Evolutionary conservation across 148 eudicot species (phyloP).

Genomic region (Chenopodium berlandieri): DNA sequence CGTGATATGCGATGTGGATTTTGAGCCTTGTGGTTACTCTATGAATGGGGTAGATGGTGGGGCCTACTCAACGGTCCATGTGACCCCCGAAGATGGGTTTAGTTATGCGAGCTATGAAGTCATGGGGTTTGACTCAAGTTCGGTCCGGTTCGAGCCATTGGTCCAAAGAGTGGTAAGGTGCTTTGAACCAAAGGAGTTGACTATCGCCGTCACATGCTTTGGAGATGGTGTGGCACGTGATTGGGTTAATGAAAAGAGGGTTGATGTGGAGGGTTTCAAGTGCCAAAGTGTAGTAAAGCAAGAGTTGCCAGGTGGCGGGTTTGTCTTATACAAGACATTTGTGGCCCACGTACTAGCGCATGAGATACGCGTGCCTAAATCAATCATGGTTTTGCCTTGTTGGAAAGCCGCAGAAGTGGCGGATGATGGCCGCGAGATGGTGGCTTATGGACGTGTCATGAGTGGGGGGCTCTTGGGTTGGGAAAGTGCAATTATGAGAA

Average conservation of each 20-base stretch:
- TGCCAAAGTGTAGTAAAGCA: conserved; percentile 29
- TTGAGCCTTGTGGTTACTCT: conserved; percentile 61
- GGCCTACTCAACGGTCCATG: conserved; percentile 52
- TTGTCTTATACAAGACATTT: conserved; percentile 30
- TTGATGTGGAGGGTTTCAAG: conserved; percentile 24
- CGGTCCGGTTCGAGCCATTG: conserved; percentile 21
- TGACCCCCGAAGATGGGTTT: conserved; percentile 56
- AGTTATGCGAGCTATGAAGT: conserved; percentile 66
- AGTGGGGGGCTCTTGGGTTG: conserved; percentile 26
- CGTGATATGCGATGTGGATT: conserved; percentile 49
- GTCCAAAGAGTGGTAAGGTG: conserved; percentile 41
- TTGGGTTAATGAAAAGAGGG: conserved; percentile 24
- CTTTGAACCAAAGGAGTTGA: conserved; percentile 48
- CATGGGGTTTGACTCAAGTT: conserved; percentile 40
- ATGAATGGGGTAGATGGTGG: conserved; percentile 51
- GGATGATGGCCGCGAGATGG: conserved; percentile 18
- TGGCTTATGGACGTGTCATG: conserved; percentile 5
- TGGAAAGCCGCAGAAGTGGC: conserved; percentile 26
- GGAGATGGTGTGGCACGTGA: conserved; percentile 15
- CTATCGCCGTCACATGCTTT: conserved; percentile 35
- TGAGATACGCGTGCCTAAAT: neutral
- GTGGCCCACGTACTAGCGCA: neutral
- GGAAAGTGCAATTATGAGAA: conserved; percentile 15
- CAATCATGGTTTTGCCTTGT: conserved; percentile 11
- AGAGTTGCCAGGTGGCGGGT: conserved; percentile 23